Evolutionary conservation across 106 monocot species (phyloP), one percentile per base, ranked within the genome.

Genomic region (Acanthochlamys bracteata): DNA sequence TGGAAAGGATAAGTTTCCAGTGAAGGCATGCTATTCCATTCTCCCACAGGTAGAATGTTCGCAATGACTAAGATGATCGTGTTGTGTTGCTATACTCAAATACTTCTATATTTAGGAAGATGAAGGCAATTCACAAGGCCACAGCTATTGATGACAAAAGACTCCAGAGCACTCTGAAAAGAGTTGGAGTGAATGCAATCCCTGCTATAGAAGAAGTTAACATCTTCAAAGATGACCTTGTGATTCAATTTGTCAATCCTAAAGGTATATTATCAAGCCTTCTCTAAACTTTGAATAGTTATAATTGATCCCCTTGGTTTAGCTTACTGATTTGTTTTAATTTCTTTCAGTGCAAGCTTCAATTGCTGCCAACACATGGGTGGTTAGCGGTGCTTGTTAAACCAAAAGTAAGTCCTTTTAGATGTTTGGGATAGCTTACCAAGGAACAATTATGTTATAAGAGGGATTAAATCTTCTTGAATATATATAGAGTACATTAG

Each of bases 61-160:
- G 4, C 33, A 33, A 6, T 1, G 6, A 33, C 33, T 33, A 33
- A 33, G 33, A 9, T 49, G 17, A 14, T 49, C 10, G 9, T 1
- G 2, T 49, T 49, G 12, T 14, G 12, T 14, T 49, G 49, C 10
- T 49, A 49, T 49, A 17, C 49, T 49, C 1, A 17, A 14, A 9
- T 49, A 49, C 17, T 1, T 49, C 49, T 49, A 4, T 4, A 49
- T 33, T 11, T 21, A 66, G 66, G 39, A 66, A 66, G 54, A 66
- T 53, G 66, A 66, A 66, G 66, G 66, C 66, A 25, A 53, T 66
- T 40, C 66, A 66, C 54, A 66, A 66, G 66, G 54, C 66, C 54
- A 66, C 53, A n/a, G 53, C 66, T 19, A 66, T 53, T 26, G 66
- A 66, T 55, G 66, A 66, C 39, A 66, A 66, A 39, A 66, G 66